phyloP scores from a whole-genome alignment of 805 yeast species.

The Metschnikowia colocasiae region DNA sequence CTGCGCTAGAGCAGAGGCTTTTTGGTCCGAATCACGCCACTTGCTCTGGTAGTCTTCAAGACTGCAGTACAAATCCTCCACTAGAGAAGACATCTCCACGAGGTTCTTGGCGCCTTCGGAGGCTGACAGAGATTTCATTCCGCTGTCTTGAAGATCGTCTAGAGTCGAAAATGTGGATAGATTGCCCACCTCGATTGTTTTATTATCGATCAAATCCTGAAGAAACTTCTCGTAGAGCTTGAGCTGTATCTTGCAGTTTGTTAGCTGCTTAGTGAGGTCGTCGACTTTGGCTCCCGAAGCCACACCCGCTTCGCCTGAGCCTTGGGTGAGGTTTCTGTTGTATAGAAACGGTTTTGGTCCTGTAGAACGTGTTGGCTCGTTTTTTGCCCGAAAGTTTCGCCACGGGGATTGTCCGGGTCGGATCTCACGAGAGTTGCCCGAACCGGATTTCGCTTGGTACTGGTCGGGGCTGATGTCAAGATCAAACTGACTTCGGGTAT shows the following conservation, averaged over 20 bases:
- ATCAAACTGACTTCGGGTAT: constrained; percentile 17
- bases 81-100: constrained; percentile 33
- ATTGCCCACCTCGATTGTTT: constrained; percentile 20
- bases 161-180: constrained; percentile 19
- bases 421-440: constrained; percentile 10
- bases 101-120: constrained; percentile 21
- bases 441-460: constrained; percentile 5
- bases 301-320: constrained; percentile 4
- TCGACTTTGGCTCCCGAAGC: constrained; percentile 12
- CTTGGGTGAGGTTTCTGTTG: constrained; percentile 9
- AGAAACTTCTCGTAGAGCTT: constrained; percentile 39
- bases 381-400: constrained; percentile 9
- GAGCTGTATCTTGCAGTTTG: constrained; percentile 37
- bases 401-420: constrained; percentile 10
- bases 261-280: constrained; percentile 23
- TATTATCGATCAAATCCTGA: constrained; percentile 30
- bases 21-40: constrained; percentile 23
- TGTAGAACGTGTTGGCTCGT: constrained; percentile 1
- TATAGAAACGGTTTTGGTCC: constrained; percentile 10
- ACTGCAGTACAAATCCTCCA: constrained; percentile 37
- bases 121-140: background rate
- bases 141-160: constrained; percentile 14
- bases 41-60: constrained; percentile 34
- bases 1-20: constrained; percentile 6
- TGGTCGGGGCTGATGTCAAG: constrained; percentile 19